phyloP scores from a whole-genome alignment of 768 basidiomycete genomes.

The Lactifluus subvellereus region DNA sequence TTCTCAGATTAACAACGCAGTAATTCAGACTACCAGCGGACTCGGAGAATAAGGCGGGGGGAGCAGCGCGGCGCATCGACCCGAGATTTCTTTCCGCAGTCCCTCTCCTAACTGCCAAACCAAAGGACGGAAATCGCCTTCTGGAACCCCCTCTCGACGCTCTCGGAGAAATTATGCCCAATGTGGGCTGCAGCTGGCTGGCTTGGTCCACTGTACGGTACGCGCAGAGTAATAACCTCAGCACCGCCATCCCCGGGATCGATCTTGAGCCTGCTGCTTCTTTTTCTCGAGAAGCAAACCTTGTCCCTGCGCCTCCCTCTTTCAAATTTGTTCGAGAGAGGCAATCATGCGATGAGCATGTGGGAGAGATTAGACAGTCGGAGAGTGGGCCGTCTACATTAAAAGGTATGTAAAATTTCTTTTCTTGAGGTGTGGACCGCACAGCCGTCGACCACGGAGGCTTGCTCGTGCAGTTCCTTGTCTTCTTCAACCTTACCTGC shows the following conservation, averaged over 20 bases:
- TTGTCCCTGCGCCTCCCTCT: neutral
- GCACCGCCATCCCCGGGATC: slow-evolving; percentile 19
- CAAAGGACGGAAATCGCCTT: neutral
- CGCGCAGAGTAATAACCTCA: slow-evolving; percentile 3
- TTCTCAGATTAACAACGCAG: neutral
- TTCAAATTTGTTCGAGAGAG: neutral
- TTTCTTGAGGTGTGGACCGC: neutral
- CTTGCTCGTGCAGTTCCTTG: neutral
- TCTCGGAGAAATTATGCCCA: neutral
- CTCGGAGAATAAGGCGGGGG: neutral
- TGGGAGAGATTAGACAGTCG: neutral
- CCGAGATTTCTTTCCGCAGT: neutral
- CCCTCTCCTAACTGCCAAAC: neutral
- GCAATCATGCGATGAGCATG: neutral
- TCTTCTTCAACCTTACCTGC: neutral
- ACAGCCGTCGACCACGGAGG: neutral
- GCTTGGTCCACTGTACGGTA: neutral
- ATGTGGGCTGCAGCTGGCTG: neutral
- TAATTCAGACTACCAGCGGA: neutral
- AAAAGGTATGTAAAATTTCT: neutral
- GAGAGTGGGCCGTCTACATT: neutral
- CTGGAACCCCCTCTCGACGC: neutral
- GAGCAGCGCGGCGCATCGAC: neutral
- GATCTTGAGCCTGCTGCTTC: slow-evolving; percentile 7
- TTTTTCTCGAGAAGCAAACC: neutral